A percentile compares a stretch with the other conserved stretches of the same genome.
Conservation (phyloP, 768 basidiomycete genomes). For the Suillus variegatus region DNA sequence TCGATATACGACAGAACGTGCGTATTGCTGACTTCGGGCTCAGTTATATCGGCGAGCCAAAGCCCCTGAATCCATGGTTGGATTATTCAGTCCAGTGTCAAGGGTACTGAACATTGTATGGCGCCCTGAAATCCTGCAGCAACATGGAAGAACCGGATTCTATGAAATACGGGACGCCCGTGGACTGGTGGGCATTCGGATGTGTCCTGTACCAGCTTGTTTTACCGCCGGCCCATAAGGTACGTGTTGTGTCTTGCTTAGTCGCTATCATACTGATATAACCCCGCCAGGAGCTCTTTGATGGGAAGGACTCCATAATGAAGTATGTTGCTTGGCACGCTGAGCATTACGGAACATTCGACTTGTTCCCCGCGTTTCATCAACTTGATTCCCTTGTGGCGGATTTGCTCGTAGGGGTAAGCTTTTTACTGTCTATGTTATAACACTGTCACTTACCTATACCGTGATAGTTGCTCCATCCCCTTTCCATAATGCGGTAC, state of each 20-base stretch:
- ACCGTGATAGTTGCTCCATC: background rate
- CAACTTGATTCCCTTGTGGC: constrained; percentile 23
- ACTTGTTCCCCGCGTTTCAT: constrained; percentile 25
- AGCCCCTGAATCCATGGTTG: constrained; percentile 14
- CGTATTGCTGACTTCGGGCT: constrained; percentile 47
- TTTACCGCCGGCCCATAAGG: constrained; percentile 23
- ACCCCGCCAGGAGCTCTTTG: constrained; percentile 33
- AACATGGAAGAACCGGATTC: constrained; percentile 18
- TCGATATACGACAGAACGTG: constrained; percentile 43
- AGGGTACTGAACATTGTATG: constrained; percentile 40
- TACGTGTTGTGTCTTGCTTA: constrained; percentile 10
- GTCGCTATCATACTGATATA: background rate
- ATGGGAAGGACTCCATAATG: constrained; percentile 21
- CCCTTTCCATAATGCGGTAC: background rate
- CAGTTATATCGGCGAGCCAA: constrained; percentile 22
- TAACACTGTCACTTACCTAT: background rate
- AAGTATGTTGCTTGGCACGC: constrained; percentile 23
- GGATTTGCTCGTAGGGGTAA: constrained; percentile 35
- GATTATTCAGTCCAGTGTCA: constrained; percentile 27
- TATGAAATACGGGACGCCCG: constrained; percentile 29
- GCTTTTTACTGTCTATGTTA: constrained; percentile 1
- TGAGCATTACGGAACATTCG: constrained; percentile 6
- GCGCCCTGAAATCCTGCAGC: constrained; percentile 43
- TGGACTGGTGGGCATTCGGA: constrained; percentile 47
- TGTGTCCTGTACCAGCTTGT: constrained; percentile 42